Percentiles rank a stretch among this genome's conserved stretches.
These are phyloP conservation scores for Starmerella khaoyaiensis DNA, from an alignment of 805 yeast genomes.

Conservation along the genomic window DNA sequence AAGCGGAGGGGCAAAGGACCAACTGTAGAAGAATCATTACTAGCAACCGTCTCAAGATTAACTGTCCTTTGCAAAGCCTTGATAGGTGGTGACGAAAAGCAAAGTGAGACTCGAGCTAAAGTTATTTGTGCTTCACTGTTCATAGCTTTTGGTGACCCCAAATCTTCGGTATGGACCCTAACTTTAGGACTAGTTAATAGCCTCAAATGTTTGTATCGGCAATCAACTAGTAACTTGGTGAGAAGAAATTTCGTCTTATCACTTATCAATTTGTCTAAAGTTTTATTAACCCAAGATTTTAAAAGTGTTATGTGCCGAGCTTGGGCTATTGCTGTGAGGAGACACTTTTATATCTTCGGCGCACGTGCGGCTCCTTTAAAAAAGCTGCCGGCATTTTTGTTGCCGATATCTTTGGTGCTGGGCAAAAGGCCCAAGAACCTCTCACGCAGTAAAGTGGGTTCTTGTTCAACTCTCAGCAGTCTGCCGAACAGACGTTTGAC, in stretches of 20 bases:
- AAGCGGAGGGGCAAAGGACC: too few species aligned
- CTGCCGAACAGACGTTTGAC: neutral
- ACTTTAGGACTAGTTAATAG: neutral
- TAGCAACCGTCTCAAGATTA: too few species aligned
- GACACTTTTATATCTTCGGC: neutral
- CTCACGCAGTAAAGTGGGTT: neutral
- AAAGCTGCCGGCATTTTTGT: neutral
- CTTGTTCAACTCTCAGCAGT: neutral
- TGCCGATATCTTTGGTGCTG: neutral
- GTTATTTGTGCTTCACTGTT: neutral
- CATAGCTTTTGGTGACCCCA: neutral
- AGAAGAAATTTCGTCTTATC: neutral
- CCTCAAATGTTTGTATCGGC: neutral
- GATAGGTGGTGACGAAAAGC: too few species aligned
- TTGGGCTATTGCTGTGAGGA: neutral
- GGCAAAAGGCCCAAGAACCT: neutral
- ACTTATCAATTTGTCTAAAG: neutral
- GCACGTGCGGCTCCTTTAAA: neutral
- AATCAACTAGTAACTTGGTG: neutral
- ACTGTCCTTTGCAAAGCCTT: too few species aligned
- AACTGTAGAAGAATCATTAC: too few species aligned
- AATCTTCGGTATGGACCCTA: neutral
- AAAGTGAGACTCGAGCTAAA: constrained; percentile 3
- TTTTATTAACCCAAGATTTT: neutral
- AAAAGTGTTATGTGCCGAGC: neutral